phyloP scores from a whole-genome alignment of 139 green algal genomes.

The Prasinococcaceae sp. region DNA sequence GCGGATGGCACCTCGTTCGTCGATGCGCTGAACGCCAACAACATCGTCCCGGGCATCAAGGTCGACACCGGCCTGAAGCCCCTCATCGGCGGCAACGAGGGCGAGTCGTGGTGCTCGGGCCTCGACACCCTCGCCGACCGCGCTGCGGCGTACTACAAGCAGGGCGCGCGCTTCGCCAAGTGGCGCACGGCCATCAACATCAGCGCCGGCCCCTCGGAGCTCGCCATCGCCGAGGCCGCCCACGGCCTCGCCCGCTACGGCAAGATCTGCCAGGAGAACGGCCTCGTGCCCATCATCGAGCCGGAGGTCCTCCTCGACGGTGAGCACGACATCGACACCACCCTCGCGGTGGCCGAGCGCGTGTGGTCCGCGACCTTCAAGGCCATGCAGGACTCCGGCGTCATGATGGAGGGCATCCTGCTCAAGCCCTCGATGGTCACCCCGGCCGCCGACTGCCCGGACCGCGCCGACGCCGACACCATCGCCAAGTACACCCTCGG shows the following conservation, averaged over 20 bases:
- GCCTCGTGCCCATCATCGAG: slow-evolving; percentile 96
- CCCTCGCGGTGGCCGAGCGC: slow-evolving; percentile 46
- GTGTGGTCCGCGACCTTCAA: slow-evolving; percentile 99
- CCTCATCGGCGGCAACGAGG: slow-evolving; percentile 73
- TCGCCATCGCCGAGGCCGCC: slow-evolving; percentile 74
- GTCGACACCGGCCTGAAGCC: slow-evolving; percentile 86
- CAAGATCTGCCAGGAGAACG: slow-evolving; percentile 78
- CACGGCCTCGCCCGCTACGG: slow-evolving; percentile 96
- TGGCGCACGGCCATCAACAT: slow-evolving; percentile 89
- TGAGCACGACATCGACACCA: slow-evolving; percentile 73
- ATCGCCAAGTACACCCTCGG: slow-evolving; percentile 88
- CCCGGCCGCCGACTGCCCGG: slow-evolving; percentile 79
- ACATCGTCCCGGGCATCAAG: slow-evolving; percentile 78
- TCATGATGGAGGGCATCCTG: slow-evolving; percentile 98
- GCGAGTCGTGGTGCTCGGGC: slow-evolving; percentile 87
- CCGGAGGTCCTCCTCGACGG: slow-evolving; percentile 95
- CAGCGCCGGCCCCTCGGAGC: slow-evolving; percentile 51
- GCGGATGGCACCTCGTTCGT: slow-evolving; percentile 68
- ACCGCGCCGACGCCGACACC: slow-evolving; percentile 50
- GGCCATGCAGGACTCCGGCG: slow-evolving; percentile 87
- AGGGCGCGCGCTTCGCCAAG: slow-evolving; percentile 92
- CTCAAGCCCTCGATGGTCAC: slow-evolving; percentile 99
- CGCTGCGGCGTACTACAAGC: slow-evolving; percentile 94
- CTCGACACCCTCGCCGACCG: slow-evolving; percentile 85
- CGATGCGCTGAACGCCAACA: slow-evolving; percentile 62